These are phyloP conservation scores for Hibiscus mutabilis DNA, from an alignment of 345 rosid genomes.

Conservation along the genomic window DNA sequence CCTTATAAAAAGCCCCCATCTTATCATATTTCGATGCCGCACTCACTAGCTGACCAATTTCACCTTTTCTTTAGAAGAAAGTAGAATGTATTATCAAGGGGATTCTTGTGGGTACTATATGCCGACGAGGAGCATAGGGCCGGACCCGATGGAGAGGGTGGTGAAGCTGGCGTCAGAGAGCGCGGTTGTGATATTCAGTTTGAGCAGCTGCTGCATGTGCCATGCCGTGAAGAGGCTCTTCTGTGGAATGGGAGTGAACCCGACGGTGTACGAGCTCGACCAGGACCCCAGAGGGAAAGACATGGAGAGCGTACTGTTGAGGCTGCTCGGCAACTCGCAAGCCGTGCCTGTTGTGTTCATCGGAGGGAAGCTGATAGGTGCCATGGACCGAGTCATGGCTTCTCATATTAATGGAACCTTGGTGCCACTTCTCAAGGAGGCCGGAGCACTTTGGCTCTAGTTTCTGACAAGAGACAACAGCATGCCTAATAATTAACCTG, in stretches of 20 bases:
- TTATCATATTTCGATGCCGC: background rate
- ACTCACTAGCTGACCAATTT: background rate
- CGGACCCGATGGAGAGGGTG: slow-evolving; percentile 42
- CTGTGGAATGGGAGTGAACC: slow-evolving; percentile 68
- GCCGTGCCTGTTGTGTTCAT: slow-evolving; percentile 51
- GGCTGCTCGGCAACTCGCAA: slow-evolving; percentile 26
- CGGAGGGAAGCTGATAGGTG: slow-evolving; percentile 57
- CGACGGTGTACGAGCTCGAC: slow-evolving; percentile 56
- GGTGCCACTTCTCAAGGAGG: slow-evolving; percentile 65
- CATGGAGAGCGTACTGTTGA: slow-evolving; percentile 36
- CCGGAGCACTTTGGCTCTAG: slow-evolving; percentile 72
- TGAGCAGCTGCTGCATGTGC: slow-evolving; percentile 65
- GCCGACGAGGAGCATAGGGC: slow-evolving; percentile 10
- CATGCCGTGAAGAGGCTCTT: slow-evolving; percentile 65
- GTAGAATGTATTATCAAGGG: slow-evolving; percentile 18
- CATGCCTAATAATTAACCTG: background rate
- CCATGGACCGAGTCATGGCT: slow-evolving; percentile 62
- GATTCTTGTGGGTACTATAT: slow-evolving; percentile 19
- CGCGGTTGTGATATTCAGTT: slow-evolving; percentile 59
- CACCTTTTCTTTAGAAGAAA: background rate
- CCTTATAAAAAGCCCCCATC: background rate
- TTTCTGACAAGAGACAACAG: background rate
- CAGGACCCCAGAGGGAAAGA: slow-evolving; percentile 52
- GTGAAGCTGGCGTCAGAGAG: slow-evolving; percentile 47
- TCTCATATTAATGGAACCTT: slow-evolving; percentile 58